Base-by-base conservation (phyloP, 148 eudicot species). In the Camellia japonica region DNA sequence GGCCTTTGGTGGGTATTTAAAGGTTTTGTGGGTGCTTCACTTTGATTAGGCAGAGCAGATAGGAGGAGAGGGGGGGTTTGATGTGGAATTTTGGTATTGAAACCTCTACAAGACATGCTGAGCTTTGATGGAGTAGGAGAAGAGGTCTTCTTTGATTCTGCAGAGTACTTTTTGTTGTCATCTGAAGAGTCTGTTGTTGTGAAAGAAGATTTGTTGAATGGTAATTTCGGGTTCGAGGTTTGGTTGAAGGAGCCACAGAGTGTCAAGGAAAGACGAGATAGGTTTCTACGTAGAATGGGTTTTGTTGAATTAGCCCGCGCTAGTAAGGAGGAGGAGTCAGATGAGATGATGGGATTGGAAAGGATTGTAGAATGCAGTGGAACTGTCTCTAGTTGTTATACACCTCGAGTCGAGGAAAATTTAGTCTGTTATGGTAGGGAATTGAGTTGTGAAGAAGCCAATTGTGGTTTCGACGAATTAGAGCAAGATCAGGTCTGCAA, bases 241-340 rank as follows among this genome's bases (percentile, higher is more conserved):
- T 93, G 98, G 98, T 79, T 83, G 84, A 78, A 79, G 72, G 93
- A 90, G 75, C 88, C 86, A 1, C 79, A 52, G 56, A 91, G 95
- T 73, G 89, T 94, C 14, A 74, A 86, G 80, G 91, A 93, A 77
- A 81, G 98, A 54, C 87, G 98, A 3, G 81, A 70, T 1, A 62
- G 55, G 14, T 94, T 94, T 84, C 67, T 91, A 10, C 59, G 67
- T 0, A 82, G 77, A 68, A 85, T 94, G 90, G 95, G 97, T 0
- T 90, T 89, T 7, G 55, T 78, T 72, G 90, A 87, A 13, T 64
- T 65, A 14, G 38, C 81, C 63, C 38, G 64, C 71, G 56, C 60
- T 8, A 30, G 43, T 72, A 20, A 41, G 42, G 55, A 52, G 30
- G 30, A 41, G 20, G 71, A 66, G n/a, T 74, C 68, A 10, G 59